Evolutionary conservation across 106 monocot genomes (phyloP).

Genomic region (Allium sativum): DNA sequence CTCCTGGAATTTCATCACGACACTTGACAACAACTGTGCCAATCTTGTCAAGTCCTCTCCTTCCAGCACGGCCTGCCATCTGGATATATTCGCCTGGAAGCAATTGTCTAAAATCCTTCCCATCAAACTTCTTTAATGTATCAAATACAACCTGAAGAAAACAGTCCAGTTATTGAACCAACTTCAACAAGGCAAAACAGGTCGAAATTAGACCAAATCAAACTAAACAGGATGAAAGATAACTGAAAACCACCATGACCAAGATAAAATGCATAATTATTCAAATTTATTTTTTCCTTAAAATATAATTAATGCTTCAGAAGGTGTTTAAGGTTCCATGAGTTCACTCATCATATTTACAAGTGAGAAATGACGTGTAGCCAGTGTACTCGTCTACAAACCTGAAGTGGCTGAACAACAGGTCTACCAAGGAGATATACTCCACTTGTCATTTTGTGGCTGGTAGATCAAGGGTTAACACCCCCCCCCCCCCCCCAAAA

Average conservation of each 20-base stretch:
- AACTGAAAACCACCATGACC: neutral
- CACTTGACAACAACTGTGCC: conserved; percentile 93
- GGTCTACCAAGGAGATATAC: no score
- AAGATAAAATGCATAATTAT: neutral
- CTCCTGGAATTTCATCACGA: conserved; percentile 86
- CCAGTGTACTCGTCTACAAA: no score
- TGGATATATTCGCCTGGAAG: conserved; percentile 98
- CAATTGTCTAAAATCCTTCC: conserved; percentile 73
- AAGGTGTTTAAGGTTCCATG: no score
- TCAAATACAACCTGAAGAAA: conserved; percentile 77
- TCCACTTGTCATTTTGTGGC: no score
- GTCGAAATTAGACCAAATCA: neutral
- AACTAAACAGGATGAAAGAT: neutral
- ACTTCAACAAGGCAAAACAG: neutral
- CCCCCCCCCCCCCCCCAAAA: no score
- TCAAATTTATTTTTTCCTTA: no score
- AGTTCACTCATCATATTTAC: no score
- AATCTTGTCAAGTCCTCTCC: conserved; percentile 86
- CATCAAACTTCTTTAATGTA: conserved; percentile 87
- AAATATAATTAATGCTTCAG: no score
- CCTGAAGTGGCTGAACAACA: no score
- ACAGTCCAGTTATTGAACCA: neutral
- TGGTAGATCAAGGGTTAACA: no score
- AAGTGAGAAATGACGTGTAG: no score
- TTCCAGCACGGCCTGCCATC: conserved; percentile 98